Conservation (phyloP, 306 rosid species). For the Castanea mollissima region DNA sequence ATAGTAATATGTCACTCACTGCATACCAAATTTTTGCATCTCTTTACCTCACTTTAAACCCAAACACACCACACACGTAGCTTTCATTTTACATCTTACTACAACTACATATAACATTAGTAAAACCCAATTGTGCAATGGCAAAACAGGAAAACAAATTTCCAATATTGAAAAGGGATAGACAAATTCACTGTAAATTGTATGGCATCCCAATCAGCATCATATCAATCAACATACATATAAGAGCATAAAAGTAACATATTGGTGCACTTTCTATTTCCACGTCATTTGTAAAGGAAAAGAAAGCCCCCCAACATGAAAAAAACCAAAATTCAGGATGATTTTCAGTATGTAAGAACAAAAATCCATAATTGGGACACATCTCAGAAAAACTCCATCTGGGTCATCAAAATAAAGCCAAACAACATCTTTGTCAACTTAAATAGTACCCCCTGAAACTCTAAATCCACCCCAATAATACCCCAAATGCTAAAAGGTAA, state of each 20-base stretch:
- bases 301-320: background rate
- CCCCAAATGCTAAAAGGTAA: background rate
- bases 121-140: background rate
- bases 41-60: background rate
- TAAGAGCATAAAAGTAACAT: background rate
- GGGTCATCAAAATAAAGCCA: background rate
- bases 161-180: background rate
- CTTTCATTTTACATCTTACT: background rate
- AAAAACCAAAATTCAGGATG: background rate
- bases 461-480: background rate
- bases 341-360: background rate
- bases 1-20: background rate
- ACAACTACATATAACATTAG: background rate
- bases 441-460: background rate
- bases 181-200: background rate
- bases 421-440: background rate
- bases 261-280: background rate
- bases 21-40: background rate
- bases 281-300: background rate
- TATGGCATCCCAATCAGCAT: background rate
- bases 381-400: background rate
- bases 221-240: background rate
- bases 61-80: background rate
- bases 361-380: background rate
- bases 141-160: background rate